These are phyloP conservation scores for Kodamaea hsintzibuensis DNA, from an alignment of 805 yeast genomes.

Conservation along the genomic window DNA sequence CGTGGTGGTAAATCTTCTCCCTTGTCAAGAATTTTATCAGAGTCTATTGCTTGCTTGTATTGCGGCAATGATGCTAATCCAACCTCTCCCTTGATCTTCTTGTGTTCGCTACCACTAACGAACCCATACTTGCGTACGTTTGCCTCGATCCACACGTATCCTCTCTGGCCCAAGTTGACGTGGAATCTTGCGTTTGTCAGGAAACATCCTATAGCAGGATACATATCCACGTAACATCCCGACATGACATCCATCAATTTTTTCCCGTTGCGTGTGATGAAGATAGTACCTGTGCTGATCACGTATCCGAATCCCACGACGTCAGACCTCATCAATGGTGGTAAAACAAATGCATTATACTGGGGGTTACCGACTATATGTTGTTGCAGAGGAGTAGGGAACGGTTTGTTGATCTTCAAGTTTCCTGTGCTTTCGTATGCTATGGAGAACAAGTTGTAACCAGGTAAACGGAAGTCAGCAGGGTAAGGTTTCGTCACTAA, in stretches of 20 bases:
- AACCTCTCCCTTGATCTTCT: conserved; percentile 37
- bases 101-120: conserved; percentile 47
- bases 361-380: conserved; percentile 42
- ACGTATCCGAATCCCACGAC: conserved; percentile 58
- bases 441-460: conserved; percentile 65
- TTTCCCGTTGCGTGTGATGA: conserved; percentile 57
- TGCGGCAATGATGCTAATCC: conserved; percentile 42
- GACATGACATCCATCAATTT: conserved; percentile 51
- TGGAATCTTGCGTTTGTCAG: conserved; percentile 44
- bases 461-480: conserved; percentile 65
- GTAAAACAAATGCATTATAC: conserved; percentile 47
- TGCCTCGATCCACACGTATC: conserved; percentile 50
- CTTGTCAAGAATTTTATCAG: conserved; percentile 61
- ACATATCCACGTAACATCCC: conserved; percentile 50
- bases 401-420: conserved; percentile 64
- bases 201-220: conserved; percentile 56
- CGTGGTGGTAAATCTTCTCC: conserved; percentile 75
- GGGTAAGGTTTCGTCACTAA: conserved; percentile 75
- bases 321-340: conserved; percentile 53
- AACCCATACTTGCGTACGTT: conserved; percentile 58
- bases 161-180: conserved; percentile 45
- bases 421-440: conserved; percentile 76
- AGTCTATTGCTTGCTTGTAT: conserved; percentile 20
- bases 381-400: conserved; percentile 48
- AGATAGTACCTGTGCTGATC: conserved; percentile 48